Base-by-base conservation (phyloP, 73 alveolate genomes). In the Paramecium sexaurelia region DNA sequence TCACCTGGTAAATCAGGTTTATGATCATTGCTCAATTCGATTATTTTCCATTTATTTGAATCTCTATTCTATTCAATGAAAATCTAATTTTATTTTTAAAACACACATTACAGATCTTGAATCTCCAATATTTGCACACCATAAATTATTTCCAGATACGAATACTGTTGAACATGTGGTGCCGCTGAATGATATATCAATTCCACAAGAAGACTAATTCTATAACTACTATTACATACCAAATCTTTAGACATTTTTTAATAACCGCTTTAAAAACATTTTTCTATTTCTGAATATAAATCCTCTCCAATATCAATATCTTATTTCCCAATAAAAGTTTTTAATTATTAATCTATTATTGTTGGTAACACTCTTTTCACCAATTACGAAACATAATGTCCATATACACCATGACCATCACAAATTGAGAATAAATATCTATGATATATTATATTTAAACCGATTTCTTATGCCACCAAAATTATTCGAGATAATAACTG, bases 391-490 rank as follows among this genome's bases (percentile, higher is more conserved):
- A 93, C 96, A 88, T 93, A 92, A 92, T 95, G 97, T 1, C 98
- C 98, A 93, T 92, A 93, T 10, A 95, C 92, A 7, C 98, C 98
- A 75, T 96, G 98, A n/a, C 98, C 98, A 93, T 96, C 98, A 39
- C 87, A 87, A 7, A 87, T 90, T 2, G 93, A 61, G 69, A 67
- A 87, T 27, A 87, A 27, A 20, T 87, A 78, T 40, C 89, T 75
- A 56, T 17, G 6, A 20, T 56, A 17, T 17, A 0, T 19, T 13
- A 56, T 10, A 3, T 7, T 22, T 10, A 20, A 7, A 56, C 75
- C 75, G 15, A 40, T 75, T 75, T 29, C 37, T 75, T 26, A 24
- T 19, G 29, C 75, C 90, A 17, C 68, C 75, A 78, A 29, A 78
- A 40, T 78, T 78, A 40, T 78, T 78, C 32, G 68, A 78, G 45